Evolutionary conservation across 805 yeast species (phyloP).

Genomic region (Lipomyces yamanashiensis): DNA sequence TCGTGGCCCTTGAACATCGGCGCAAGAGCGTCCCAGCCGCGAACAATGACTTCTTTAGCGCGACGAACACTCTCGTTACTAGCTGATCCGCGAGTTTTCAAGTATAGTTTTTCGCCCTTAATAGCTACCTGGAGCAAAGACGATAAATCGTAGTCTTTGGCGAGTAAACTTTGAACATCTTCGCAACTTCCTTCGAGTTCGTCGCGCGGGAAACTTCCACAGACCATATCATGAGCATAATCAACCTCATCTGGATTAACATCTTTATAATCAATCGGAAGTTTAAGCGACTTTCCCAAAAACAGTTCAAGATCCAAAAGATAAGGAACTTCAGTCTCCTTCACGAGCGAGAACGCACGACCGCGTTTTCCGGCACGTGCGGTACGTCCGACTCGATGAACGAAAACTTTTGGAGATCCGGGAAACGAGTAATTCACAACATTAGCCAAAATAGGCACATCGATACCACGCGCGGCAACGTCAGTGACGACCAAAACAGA

Average conservation of each 20-base stretch:
- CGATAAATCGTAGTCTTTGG: slow-evolving; percentile 68
- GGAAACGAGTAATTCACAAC: slow-evolving; percentile 92
- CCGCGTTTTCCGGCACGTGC: slow-evolving; percentile 99
- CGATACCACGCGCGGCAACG: slow-evolving; percentile 71
- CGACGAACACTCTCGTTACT: slow-evolving; percentile 84
- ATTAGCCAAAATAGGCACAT: slow-evolving; percentile 93
- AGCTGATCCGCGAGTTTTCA: slow-evolving; percentile 84
- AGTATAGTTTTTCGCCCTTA: slow-evolving; percentile 87
- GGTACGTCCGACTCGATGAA: slow-evolving; percentile 98
- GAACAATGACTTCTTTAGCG: slow-evolving; percentile 69
- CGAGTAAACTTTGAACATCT: slow-evolving; percentile 62
- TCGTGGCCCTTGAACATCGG: slow-evolving; percentile 55
- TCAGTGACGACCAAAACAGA: slow-evolving; percentile 94
- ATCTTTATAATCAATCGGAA: slow-evolving; percentile 51
- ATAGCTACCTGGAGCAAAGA: slow-evolving; percentile 70
- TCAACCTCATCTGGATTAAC: slow-evolving; percentile 57
- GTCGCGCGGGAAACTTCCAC: slow-evolving; percentile 80
- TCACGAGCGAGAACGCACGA: slow-evolving; percentile 92
- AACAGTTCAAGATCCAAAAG: slow-evolving; percentile 87
- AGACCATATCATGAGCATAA: slow-evolving; percentile 74
- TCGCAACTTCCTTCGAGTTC: slow-evolving; percentile 76
- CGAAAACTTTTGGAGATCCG: slow-evolving; percentile 87
- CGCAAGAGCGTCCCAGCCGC: slow-evolving; percentile 83
- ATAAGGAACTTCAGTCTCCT: slow-evolving; percentile 87
- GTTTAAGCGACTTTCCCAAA: slow-evolving; percentile 76